phyloP scores from a whole-genome alignment of 75 land plant species.

The Ceratopteris richardii region DNA sequence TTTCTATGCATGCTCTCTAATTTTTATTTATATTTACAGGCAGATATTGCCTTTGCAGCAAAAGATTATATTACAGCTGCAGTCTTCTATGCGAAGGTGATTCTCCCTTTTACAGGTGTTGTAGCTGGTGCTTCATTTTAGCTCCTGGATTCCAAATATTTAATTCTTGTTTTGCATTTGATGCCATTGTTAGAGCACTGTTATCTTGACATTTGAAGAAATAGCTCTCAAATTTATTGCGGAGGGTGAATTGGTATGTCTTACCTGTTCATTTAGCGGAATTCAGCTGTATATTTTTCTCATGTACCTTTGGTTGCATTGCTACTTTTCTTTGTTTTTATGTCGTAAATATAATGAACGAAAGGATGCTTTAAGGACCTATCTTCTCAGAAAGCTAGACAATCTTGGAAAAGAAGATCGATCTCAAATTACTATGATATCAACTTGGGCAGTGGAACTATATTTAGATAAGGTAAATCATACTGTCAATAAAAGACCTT shows the following conservation, averaged over 20 bases:
- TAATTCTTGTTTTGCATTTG: background rate
- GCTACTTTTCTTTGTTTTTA: too few relatives aligned
- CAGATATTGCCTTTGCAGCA: slow-evolving; percentile 79
- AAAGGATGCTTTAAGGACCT: slow-evolving; percentile 92
- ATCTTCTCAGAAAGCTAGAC: slow-evolving; percentile 75
- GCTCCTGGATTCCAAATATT: too few relatives aligned
- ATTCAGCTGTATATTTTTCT: slow-evolving; percentile 2
- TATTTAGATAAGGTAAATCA: slow-evolving; percentile 82
- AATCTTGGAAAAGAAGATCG: slow-evolving; percentile 78
- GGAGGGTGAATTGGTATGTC: slow-evolving; percentile 66
- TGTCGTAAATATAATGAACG: too few relatives aligned
- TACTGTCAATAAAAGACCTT: background rate
- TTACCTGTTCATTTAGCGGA: background rate
- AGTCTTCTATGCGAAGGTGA: slow-evolving; percentile 94
- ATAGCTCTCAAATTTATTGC: slow-evolving; percentile 86
- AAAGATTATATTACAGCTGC: slow-evolving; percentile 80
- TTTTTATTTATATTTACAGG: slow-evolving; percentile 38
- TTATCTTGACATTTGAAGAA: slow-evolving; percentile 80
- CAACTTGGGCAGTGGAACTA: slow-evolving; percentile 90
- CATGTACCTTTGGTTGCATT: too few relatives aligned
- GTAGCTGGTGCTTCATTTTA: too few relatives aligned
- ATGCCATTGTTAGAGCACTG: slow-evolving; percentile 36
- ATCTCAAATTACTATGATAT: slow-evolving; percentile 94
- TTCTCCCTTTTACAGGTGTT: too few relatives aligned
- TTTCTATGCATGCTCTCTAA: background rate